A percentile compares a stretch with the other conserved stretches of the same genome.
Conservation (phyloP, 2,329 filamentous ascomycete genomes). For the Teratosphaeria destructans region DNA sequence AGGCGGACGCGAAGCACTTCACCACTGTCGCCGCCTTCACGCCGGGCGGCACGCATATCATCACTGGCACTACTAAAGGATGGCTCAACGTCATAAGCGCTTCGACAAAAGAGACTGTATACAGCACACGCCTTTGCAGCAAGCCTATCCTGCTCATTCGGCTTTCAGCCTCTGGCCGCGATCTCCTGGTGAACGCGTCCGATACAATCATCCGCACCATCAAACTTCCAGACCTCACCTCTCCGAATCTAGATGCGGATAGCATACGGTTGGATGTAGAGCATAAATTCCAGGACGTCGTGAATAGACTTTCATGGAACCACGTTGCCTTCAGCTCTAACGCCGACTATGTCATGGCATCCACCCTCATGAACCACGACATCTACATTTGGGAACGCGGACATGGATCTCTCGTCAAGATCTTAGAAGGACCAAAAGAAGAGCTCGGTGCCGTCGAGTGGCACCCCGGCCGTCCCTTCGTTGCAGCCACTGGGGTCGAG, state of each 20-base stretch:
- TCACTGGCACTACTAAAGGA: constrained; percentile 89
- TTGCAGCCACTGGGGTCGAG: constrained; percentile 86
- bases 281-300: constrained; percentile 96
- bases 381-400: constrained; percentile 97
- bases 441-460: constrained; percentile 95
- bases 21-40: constrained; percentile 91
- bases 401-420: constrained; percentile 88
- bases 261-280: constrained; percentile 84
- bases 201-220: constrained; percentile 93
- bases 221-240: constrained; percentile 55
- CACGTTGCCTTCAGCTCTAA: constrained; percentile 91
- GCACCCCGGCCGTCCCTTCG: constrained; percentile 79
- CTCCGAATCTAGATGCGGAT: constrained; percentile 61
- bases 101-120: constrained; percentile 68
- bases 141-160: constrained; percentile 83
- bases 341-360: constrained; percentile 91
- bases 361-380: constrained; percentile 96
- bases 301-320: constrained; percentile 92
- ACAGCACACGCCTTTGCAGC: constrained; percentile 77
- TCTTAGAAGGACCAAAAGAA: constrained; percentile 92
- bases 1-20: constrained; percentile 89
- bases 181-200: constrained; percentile 83
- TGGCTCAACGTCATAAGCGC: constrained; percentile 93
- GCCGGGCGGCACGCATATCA: constrained; percentile 71
- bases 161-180: constrained; percentile 71